phyloP scores from a whole-genome alignment of 164 flowering plant species.

The Macadamia tetraphylla region DNA sequence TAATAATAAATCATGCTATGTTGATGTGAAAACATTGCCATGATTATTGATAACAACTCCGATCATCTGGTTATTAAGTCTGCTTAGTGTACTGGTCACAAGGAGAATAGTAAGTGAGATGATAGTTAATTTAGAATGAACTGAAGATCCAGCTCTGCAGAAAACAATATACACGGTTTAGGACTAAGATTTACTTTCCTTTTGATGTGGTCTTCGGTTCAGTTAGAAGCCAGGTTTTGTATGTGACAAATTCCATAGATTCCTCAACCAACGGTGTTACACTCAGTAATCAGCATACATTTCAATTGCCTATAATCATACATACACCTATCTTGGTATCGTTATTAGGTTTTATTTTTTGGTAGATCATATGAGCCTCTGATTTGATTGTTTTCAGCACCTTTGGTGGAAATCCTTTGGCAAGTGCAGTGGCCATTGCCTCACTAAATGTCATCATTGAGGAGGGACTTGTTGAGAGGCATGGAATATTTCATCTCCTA shows the following conservation, averaged over 20 bases:
- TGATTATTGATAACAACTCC: no score
- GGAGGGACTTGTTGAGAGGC: conserved; percentile 86
- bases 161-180: neutral
- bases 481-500: conserved; percentile 8
- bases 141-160: neutral
- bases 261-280: neutral
- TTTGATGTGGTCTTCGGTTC: neutral
- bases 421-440: conserved; percentile 87
- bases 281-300: neutral
- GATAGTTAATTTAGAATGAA: neutral
- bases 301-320: neutral
- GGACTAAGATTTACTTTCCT: no score
- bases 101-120: neutral
- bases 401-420: conserved; percentile 94
- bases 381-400: conserved; percentile 47
- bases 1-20: no score
- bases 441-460: conserved; percentile 78
- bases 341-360: neutral
- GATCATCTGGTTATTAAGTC: no score
- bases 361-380: no score
- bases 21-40: no score
- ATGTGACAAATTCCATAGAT: neutral
- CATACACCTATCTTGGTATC: neutral
- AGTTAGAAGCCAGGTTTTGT: neutral
- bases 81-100: neutral